Base-by-base conservation (phyloP, 73 alveolate species). In the Paramecium sonneborni region DNA sequence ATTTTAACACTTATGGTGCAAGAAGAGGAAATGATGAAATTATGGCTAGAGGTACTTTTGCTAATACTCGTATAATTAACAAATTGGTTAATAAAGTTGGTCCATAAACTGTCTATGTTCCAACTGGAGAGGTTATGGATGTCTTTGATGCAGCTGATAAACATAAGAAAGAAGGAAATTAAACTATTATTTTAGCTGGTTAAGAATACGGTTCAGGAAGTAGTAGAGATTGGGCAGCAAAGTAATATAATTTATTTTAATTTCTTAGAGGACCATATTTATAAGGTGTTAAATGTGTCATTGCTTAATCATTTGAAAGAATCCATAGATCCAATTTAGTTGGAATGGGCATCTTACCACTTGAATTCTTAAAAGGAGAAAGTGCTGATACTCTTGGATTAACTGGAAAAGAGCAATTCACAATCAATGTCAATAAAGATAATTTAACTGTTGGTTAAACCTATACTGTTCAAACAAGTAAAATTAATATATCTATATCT, bases 171-270 rank as follows among this genome's bases (percentile, higher is more conserved):
- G 98, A 94, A 9, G 98, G 98, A 18, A 92, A 88, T 21, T 74
- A 94, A 46, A 67, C 92, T 8, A 95, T 96, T 56, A 93, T 97
- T 12, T 69, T 97, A 12, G 99, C 99, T 89, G 99, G 99, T 32
- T 72, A 95, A 84, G 99, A 97, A 76, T 97, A 97, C 62, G 99
- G 99, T 38, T 93, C 98, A 46, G 99, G 99, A 58, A 92, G 98
- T 20, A 95, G 98, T 15, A 95, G 98, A 85, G 99, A 96, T 92
- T 97, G 99, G 99, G 99, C 99, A 69, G 98, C 99, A 35, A 97
- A 97, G 96, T 69, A 84, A 52, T 56, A 10, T 94, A 92, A 28
- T 95, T 95, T 8, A 2, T 94, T 52, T 86, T 85, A 76, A 69
- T 28, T 84, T 91, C 23, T n/a, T 88, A 88, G 94, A 82, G 98